A percentile compares a stretch with the other conserved stretches of the same genome.
phyloP scores from a whole-genome alignment of 2,329 filamentous ascomycete genomes.

The Fusarium oligoseptatum region DNA sequence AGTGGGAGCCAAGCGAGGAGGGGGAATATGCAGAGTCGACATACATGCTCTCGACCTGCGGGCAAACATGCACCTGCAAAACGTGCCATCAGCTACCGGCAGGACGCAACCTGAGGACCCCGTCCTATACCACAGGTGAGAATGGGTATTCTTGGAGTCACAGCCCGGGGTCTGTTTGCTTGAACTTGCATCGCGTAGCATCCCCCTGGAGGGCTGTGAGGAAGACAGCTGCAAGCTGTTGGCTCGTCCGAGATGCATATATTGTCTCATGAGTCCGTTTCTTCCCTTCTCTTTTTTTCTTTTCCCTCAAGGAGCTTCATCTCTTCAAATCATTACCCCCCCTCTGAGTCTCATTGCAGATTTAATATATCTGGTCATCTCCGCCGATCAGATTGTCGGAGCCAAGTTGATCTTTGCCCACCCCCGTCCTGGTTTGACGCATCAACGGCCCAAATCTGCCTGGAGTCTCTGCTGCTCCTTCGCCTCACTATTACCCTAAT shows the following conservation, averaged over 20 bases:
- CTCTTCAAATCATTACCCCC: not conserved
- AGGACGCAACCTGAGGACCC: conserved; percentile 2
- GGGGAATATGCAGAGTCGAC: conserved; percentile 1
- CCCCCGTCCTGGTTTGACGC: conserved; percentile 2
- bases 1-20: conserved; percentile 8
- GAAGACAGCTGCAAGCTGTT: not conserved
- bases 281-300: not conserved
- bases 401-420: conserved; percentile 18
- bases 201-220: not conserved
- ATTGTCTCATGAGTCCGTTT: not conserved
- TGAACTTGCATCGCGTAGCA: not conserved
- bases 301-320: conserved; percentile 3
- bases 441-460: not conserved
- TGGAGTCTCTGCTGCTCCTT: not conserved
- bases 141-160: conserved; percentile 1
- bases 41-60: conserved; percentile 5
- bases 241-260: conserved; percentile 4
- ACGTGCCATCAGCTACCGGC: conserved; percentile 10
- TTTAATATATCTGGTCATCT: conserved; percentile 9
- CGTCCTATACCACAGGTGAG: conserved; percentile 1
- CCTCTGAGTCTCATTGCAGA: conserved; percentile 1
- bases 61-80: conserved; percentile 6
- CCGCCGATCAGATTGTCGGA: conserved; percentile 4
- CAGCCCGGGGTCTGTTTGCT: not conserved
- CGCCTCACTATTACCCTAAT: not conserved